Base-by-base conservation (phyloP, 179 eudicot species). In the Pouteria campechiana region DNA sequence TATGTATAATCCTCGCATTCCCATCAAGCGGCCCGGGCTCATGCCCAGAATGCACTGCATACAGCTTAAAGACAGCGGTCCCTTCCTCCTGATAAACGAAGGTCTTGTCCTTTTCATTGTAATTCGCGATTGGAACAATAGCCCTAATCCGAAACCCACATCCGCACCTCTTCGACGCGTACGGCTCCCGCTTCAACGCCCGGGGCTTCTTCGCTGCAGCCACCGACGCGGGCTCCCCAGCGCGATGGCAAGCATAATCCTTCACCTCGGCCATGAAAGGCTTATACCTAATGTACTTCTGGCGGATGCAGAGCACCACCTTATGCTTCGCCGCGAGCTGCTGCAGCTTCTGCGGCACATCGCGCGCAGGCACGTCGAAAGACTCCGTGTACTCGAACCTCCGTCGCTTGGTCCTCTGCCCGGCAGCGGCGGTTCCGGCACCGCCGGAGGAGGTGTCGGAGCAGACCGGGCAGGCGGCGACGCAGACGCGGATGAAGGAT, bases 191-290 rank as follows among this genome's bases (percentile, higher is more conserved):
- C 69, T 85, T 89, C 55, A 85, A 48, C 37, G 72, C 51, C 69
- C 59, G 76, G 0, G 78, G 48, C 17, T 73, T 81, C 75, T 85
- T 85, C 13, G 75, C 65, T n/a, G n/a, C n/a, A n/a, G n/a, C n/a
- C n/a, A n/a, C n/a, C 1, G 90, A 69, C 1, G 78, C 84, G 0
- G 97, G 97, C 51, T 75, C 86, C 10, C 97, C 97, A 0, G 93
- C 97, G 57, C 97, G 57, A 37, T 89, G 97, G 64, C 95, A 85
- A 2, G 97, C 95, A 37, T 85, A 89, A 58, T 89, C 97, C 55
- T 89, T 89, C 19, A 89, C 97, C 79, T 89, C 97, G 0, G 97
- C 97, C 85, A 89, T 78, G 53, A 89, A 85, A 17, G 97, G 97
- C 69, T 89, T 89, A 55, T 81, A 78, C 76, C 95, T 67, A 71